Base-by-base conservation (phyloP, 2,329 filamentous ascomycete species). In the Rhytidhysteron rufulum region DNA sequence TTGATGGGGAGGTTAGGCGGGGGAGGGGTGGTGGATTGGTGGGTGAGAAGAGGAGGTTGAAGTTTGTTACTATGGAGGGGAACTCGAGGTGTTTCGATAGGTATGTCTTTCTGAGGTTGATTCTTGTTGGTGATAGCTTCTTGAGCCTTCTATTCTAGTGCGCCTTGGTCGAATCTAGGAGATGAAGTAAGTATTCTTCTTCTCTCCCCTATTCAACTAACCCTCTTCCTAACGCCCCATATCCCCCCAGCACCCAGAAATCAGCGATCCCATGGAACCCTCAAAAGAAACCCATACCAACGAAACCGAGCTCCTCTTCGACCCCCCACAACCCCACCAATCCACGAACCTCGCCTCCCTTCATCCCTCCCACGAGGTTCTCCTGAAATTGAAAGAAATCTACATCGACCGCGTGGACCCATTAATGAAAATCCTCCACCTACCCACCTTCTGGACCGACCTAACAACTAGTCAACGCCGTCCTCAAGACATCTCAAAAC, bases 391-490 rank as follows among this genome's bases (percentile, higher is more conserved):
- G 15, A 18, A 86, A 86, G 83, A 88, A 56, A 70, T 82, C 4
- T 89, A 83, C 51, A 67, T 88, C 9, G 82, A 63, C 11, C 60
- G 60, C 22, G 43, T 62, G n/a, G 55, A 62, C 16, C 58, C 60
- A 6, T 37, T 62, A 4, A 34, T 62, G 13, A 57, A 55, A 29
- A 46, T 62, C 11, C 53, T 51, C 1, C 60, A 63, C 34, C 49
- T 50, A 5, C 57, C 59, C 5, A 60, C 54, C 11, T 41, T 63
- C 21, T 82, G 85, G 53, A 73, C 72, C 13, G 75, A 74, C 43
- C 71, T 86, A 29, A 74, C 81, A 40, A 79, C 82, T 50, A 82
- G 77, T 8, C 75, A 72, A 3, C 70, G 72, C 41, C 72, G 75
- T 54, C 65, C 78, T 25, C 58, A 66, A 19, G 69, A 69, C 44